Percentiles rank a stretch among this genome's conserved stretches.
Conservation (phyloP, 768 basidiomycete genomes). For the Lactarius vividus region DNA sequence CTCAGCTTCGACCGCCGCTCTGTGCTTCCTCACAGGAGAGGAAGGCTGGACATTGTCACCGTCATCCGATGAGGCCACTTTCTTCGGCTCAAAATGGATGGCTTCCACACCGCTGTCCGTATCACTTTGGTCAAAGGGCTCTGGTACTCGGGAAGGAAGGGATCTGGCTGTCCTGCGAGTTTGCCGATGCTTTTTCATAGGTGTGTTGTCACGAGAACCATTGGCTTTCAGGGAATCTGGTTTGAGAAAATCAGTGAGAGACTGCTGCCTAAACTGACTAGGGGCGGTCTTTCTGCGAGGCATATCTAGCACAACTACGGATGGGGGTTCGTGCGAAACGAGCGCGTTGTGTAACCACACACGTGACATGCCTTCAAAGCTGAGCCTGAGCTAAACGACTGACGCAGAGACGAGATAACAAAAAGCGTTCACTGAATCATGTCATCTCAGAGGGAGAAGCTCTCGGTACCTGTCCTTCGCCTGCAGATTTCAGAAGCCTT, state of each 20-base stretch:
- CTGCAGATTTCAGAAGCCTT: conserved; percentile 22
- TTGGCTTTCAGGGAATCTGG: conserved; percentile 3
- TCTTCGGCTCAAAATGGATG: conserved; percentile 48
- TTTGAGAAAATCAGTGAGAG: conserved; percentile 8
- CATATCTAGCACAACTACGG: background rate
- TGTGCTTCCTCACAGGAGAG: conserved; percentile 28
- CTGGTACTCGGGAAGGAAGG: background rate
- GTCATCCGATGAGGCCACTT: conserved; percentile 26
- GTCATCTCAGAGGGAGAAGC: conserved; percentile 12
- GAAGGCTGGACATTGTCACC: conserved; percentile 31
- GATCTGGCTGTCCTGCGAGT: background rate
- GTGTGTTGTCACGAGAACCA: background rate
- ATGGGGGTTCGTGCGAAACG: no score
- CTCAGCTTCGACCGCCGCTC: conserved; percentile 26
- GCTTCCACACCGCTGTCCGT: conserved; percentile 44
- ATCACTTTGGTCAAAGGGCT: conserved; percentile 4
- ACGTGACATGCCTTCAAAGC: background rate
- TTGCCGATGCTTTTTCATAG: background rate
- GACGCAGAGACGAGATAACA: background rate
- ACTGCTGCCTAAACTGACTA: conserved; percentile 15
- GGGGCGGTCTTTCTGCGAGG: conserved; percentile 8
- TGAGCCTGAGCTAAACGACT: no score
- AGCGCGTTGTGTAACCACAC: background rate
- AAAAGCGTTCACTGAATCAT: background rate
- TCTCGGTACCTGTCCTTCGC: conserved; percentile 20